A percentile compares a stretch with the other conserved stretches of the same genome.
phyloP scores from a whole-genome alignment of 805 yeast genomes.

The Candida namnaoensis region DNA sequence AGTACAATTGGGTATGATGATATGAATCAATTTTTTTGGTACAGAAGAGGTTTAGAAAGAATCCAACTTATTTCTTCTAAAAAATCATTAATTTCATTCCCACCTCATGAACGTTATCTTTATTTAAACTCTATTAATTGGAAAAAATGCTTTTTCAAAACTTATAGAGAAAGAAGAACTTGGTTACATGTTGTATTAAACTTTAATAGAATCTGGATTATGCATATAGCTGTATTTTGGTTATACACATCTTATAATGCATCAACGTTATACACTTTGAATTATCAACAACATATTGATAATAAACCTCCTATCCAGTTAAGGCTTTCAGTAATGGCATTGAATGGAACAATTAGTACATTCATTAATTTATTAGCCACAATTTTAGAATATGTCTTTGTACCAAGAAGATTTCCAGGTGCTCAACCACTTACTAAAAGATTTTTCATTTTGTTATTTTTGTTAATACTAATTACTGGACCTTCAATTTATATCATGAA shows the following conservation, averaged over 20 bases:
- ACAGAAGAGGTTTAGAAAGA: constrained; percentile 55
- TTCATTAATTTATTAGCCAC: constrained; percentile 48
- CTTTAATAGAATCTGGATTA: constrained; percentile 73
- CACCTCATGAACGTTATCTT: constrained; percentile 46
- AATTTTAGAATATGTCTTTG: constrained; percentile 47
- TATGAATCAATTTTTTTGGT: constrained; percentile 85
- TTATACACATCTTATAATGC: constrained; percentile 62
- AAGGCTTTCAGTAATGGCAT: constrained; percentile 46
- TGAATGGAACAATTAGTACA: constrained; percentile 60
- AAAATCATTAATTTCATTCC: constrained; percentile 30
- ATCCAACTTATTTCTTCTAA: constrained; percentile 38
- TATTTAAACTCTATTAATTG: constrained; percentile 50
- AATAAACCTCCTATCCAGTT: constrained; percentile 55
- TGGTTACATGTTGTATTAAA: constrained; percentile 72
- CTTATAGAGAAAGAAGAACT: constrained; percentile 64
- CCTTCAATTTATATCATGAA: constrained; percentile 40
- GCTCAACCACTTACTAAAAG: constrained; percentile 50
- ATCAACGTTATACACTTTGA: constrained; percentile 54
- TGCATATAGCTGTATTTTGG: constrained; percentile 73
- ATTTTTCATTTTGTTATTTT: constrained; percentile 28
- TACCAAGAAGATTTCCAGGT: constrained; percentile 71
- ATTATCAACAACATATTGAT: constrained; percentile 43
- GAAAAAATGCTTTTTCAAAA: constrained; percentile 62
- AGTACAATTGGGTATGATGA: constrained; percentile 81
- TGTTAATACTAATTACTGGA: constrained; percentile 33